A percentile compares a stretch with the other conserved stretches of the same genome.
phyloP scores from a whole-genome alignment of 2,329 filamentous ascomycete genomes.

The Huntiella moniliformis region DNA sequence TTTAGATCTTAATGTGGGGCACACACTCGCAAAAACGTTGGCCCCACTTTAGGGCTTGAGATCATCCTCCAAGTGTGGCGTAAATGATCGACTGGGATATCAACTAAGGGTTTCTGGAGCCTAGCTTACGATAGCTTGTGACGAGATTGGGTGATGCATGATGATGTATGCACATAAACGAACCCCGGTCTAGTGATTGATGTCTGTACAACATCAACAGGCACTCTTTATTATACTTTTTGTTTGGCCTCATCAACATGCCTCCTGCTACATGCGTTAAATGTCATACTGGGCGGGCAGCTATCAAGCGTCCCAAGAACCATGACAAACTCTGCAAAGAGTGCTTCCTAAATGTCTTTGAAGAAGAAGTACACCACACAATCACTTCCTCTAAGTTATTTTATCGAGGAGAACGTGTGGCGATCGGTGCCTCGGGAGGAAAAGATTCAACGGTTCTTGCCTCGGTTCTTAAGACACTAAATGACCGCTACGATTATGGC shows the following conservation, averaged over 20 bases:
- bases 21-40: not conserved
- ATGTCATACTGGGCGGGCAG: slow-evolving; percentile 59
- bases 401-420: slow-evolving; percentile 62
- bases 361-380: slow-evolving; percentile 85
- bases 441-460: slow-evolving; percentile 96
- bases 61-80: too few relatives aligned
- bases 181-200: too few relatives aligned
- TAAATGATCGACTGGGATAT: too few relatives aligned
- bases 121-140: too few relatives aligned
- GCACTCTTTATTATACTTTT: not conserved
- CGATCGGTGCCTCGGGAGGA: slow-evolving; percentile 88
- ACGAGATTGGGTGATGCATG: too few relatives aligned
- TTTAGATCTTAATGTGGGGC: not conserved
- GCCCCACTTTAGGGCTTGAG: slow-evolving; percentile 1
- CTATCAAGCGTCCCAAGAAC: slow-evolving; percentile 89
- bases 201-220: not conserved
- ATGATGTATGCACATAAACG: too few relatives aligned
- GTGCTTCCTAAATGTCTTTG: slow-evolving; percentile 78
- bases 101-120: too few relatives aligned
- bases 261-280: slow-evolving; percentile 55
- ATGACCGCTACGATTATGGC: slow-evolving; percentile 73
- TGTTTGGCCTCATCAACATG: slow-evolving; percentile 31
- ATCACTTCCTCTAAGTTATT: slow-evolving; percentile 73
- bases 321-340: slow-evolving; percentile 78
- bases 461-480: slow-evolving; percentile 83